phyloP scores from a whole-genome alignment of 1,284 basidiomycete species.

The Ceratobasidium papillatum region DNA sequence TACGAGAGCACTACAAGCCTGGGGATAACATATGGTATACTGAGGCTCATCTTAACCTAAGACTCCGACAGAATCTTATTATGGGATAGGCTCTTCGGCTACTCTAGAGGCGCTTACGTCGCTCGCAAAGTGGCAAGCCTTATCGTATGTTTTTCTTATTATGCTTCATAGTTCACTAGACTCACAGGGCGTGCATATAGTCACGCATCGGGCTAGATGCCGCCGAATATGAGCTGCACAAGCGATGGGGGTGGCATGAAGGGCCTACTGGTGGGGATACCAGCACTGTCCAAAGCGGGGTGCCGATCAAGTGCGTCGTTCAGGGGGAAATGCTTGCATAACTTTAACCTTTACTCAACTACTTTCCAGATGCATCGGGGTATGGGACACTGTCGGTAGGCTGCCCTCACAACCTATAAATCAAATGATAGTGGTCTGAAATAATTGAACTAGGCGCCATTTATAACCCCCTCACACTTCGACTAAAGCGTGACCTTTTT shows the following conservation, averaged over 20 bases:
- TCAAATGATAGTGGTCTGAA: neutral
- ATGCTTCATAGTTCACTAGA: neutral
- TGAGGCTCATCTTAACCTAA: neutral
- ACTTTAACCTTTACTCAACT: neutral
- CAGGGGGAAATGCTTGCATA: neutral
- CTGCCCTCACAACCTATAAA: neutral
- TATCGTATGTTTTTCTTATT: slow-evolving; percentile 36
- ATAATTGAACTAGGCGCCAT: neutral
- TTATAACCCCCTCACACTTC: neutral
- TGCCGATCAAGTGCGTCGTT: slow-evolving; percentile 7
- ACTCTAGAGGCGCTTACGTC: slow-evolving; percentile 42
- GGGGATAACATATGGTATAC: neutral
- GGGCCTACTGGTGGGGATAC: neutral
- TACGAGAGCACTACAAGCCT: slow-evolving; percentile 5
- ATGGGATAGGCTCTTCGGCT: slow-evolving; percentile 8
- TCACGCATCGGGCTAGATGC: slow-evolving; percentile 26
- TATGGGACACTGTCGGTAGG: slow-evolving; percentile 30
- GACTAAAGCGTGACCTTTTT: neutral
- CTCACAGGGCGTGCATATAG: neutral
- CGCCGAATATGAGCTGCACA: slow-evolving; percentile 1
- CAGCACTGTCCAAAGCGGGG: neutral
- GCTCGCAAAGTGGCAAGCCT: slow-evolving; percentile 41
- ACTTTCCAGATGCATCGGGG: slow-evolving; percentile 2
- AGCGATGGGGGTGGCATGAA: neutral
- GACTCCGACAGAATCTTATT: neutral